These are phyloP conservation scores for Podochytrium sp. DNA, from an alignment of 192 early-diverging fungal species.

Conservation along the genomic window DNA sequence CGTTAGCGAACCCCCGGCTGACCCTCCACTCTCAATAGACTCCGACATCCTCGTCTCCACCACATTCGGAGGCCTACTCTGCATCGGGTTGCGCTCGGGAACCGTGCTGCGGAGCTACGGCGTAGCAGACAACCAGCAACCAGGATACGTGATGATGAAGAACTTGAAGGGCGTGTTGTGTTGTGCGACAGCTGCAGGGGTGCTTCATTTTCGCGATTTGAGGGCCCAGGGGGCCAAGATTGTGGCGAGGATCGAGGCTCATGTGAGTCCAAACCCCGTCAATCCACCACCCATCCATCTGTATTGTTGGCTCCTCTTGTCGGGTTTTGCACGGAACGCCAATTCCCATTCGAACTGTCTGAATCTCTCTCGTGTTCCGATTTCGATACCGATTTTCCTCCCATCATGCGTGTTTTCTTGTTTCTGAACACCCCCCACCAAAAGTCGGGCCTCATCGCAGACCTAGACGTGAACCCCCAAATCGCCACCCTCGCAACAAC, in stretches of 20 bases:
- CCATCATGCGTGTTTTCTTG: no score
- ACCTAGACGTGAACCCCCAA: constrained; percentile 81
- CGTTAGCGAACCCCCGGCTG: neutral
- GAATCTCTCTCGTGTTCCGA: no score
- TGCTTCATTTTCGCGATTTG: constrained; percentile 71
- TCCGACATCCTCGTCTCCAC: constrained; percentile 64
- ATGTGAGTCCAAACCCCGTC: constrained; percentile 34
- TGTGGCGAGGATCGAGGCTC: constrained; percentile 59
- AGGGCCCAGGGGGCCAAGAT: constrained; percentile 64
- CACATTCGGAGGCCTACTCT: constrained; percentile 30
- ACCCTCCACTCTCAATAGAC: constrained; percentile 33
- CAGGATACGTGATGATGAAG: constrained; percentile 51
- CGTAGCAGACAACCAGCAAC: constrained; percentile 16
- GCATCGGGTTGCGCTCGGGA: constrained; percentile 1
- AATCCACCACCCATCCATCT: no score
- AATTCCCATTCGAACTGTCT: no score
- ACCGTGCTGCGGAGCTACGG: neutral
- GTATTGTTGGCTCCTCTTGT: neutral
- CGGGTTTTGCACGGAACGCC: neutral
- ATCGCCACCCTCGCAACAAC: constrained; percentile 52
- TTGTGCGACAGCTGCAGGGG: constrained; percentile 68
- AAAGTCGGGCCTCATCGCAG: constrained; percentile 71
- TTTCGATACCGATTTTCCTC: no score
- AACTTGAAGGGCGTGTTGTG: constrained; percentile 64
- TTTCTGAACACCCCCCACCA: no score